Evolutionary conservation across 1,284 basidiomycete genomes (phyloP), one percentile per base, ranked within the genome.

Genomic region (Cutaneotrichosporon dermatis): DNA sequence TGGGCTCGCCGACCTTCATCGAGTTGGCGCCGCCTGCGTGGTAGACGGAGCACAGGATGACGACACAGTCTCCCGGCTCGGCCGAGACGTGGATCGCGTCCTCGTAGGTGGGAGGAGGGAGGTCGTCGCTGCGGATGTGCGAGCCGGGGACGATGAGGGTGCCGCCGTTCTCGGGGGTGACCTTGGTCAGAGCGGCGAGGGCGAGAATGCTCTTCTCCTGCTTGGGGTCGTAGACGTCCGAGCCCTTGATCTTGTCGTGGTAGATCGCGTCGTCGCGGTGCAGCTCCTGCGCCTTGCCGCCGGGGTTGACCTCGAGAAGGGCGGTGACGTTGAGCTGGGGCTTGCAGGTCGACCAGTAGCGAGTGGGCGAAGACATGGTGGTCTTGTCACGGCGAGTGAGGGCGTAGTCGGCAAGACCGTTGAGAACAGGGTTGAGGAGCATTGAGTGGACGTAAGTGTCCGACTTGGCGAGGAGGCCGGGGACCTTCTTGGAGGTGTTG

Each of bases 261-360:
- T 60, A 60, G 49, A 63, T 60, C 12, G 61, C 61, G 52, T 63
- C 61, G 58, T 63, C 61, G 48, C 61, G 61, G 55, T 63, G 61
- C 11, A 63, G 61, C 25, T 62, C 61, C 48, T 62, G 61, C 6
- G 61, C 61, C 46, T 62, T 56, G 55, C 61, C 61, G 9, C 61
- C 61, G 16, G 61, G 61, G 51, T 62, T 54, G 36, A 62, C 61
- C 52, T 62, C 61, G 35, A 62, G 61, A 15, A 62, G 41, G 7
- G 57, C 61, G n/a, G 61, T 62, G 42, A 62, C 61, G 51, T 62
- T 62, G 51, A 62, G 61, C 55, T 62, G 61, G n/a, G 54, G 61
- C n/a, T 36, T 39, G 51, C 51, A 62, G 5, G 61, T 62, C 34
- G 57, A 59, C 61, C 61, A 62, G 57, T 54, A 48, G 54, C 61